Evolutionary conservation across 768 basidiomycete species (phyloP).

Genomic region (Grammothele lineata): DNA sequence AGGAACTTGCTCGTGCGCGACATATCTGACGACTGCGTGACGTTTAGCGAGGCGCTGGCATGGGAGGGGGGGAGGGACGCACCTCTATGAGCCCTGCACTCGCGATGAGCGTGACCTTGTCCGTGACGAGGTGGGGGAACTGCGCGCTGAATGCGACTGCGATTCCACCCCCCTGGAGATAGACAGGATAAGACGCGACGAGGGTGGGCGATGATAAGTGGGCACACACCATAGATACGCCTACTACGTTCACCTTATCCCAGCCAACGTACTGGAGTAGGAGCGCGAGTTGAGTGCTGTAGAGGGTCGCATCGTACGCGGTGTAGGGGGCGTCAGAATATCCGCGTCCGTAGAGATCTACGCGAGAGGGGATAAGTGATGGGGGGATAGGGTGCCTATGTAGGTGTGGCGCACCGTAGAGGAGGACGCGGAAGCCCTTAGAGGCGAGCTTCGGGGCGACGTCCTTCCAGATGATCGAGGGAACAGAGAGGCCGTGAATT

Average conservation of each 20-base stretch:
- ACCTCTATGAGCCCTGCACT: constrained; percentile 70
- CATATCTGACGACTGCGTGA: constrained; percentile 53
- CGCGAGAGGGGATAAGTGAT: background rate
- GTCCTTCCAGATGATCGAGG: constrained; percentile 74
- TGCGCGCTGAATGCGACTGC: constrained; percentile 65
- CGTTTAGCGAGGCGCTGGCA: no score
- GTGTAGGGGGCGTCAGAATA: constrained; percentile 78
- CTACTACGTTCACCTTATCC: constrained; percentile 60
- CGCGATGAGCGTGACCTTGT: constrained; percentile 62
- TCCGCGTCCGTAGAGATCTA: constrained; percentile 79
- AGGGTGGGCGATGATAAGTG: background rate
- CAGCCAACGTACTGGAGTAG: constrained; percentile 77
- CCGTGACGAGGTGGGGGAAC: constrained; percentile 68
- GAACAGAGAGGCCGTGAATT: constrained; percentile 75
- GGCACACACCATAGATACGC: constrained; percentile 66
- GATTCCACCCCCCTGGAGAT: constrained; percentile 63
- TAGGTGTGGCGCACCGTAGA: constrained; percentile 53
- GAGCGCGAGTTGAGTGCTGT: constrained; percentile 76
- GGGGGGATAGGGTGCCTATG: background rate
- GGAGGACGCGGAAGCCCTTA: constrained; percentile 65
- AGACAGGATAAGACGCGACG: background rate
- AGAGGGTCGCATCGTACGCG: constrained; percentile 60
- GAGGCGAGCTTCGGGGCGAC: constrained; percentile 61
- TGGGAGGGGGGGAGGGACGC: no score
- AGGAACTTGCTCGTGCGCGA: constrained; percentile 75